A percentile compares a stretch with the other conserved stretches of the same genome.
phyloP scores from a whole-genome alignment of 2,329 filamentous ascomycete genomes.

The Neopestalotiopsis clavispora region DNA sequence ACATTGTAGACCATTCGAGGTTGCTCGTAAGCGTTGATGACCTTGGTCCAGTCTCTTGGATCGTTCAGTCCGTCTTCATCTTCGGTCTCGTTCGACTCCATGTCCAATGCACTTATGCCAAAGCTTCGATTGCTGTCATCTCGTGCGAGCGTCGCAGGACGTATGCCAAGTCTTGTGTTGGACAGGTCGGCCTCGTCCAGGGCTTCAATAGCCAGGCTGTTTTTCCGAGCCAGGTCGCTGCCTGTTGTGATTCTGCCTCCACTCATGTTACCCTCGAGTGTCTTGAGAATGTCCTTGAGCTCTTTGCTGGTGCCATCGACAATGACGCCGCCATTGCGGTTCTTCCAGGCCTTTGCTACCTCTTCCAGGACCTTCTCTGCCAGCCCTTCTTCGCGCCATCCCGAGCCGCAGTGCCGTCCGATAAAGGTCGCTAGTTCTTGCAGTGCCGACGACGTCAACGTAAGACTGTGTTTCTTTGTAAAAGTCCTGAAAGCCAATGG shows the following conservation, averaged over 20 bases:
- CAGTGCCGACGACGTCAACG: conserved; percentile 84
- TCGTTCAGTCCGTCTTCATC: conserved; percentile 68
- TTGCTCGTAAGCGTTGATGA: conserved; percentile 84
- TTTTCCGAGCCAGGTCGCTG: conserved; percentile 65
- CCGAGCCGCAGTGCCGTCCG: conserved; percentile 90
- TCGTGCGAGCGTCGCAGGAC: conserved; percentile 52
- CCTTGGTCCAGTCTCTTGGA: conserved; percentile 80
- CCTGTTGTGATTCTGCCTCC: conserved; percentile 72
- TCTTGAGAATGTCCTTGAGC: conserved; percentile 82
- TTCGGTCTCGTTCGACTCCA: conserved; percentile 60
- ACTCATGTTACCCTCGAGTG: conserved; percentile 84
- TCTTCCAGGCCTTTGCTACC: conserved; percentile 90
- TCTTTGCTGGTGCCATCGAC: conserved; percentile 81
- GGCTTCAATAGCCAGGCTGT: conserved; percentile 65
- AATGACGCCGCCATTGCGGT: conserved; percentile 84
- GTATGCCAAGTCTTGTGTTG: conserved; percentile 61
- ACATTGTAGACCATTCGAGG: conserved; percentile 79
- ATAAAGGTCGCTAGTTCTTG: conserved; percentile 87
- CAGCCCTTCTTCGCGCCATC: conserved; percentile 94
- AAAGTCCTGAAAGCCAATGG: conserved; percentile 94
- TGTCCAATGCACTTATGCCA: conserved; percentile 57
- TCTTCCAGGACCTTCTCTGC: conserved; percentile 94
- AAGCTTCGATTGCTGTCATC: conserved; percentile 73
- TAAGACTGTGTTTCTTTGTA: conserved; percentile 96
- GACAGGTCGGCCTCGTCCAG: conserved; percentile 55